Base-by-base conservation (phyloP, 2,329 filamentous ascomycete genomes). In the Pyrenochaeta sp. region DNA sequence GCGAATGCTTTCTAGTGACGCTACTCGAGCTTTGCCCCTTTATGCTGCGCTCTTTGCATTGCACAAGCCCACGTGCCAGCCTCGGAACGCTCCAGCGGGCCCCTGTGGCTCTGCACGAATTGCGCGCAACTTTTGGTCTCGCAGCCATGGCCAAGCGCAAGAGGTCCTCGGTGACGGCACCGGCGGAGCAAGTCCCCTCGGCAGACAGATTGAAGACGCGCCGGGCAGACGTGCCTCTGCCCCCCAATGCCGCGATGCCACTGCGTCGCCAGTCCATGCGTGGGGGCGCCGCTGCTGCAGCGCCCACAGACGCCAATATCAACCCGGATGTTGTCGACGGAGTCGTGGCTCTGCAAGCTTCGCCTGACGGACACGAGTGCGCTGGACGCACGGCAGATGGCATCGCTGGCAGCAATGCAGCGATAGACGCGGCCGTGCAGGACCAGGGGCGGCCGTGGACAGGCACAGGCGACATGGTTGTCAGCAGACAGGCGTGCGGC, bases 251-350 rank as follows among this genome's bases (percentile, higher is more conserved):
- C 36, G 33, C 60, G 15, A 64, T 60, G 46, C 56, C 61, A 45
- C 52, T 59, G 50, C 65, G 67, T 46, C 64, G 68, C 47, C 68
- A 69, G 56, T 60, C 68, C 12, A 61, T 64, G 21, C 68, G 69
- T 62, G 62, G 55, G 53, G 54, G 40, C 27, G 51, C 60, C 39
- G 40, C 58, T 33, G 59, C 63, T n/a, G 50, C 51, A 7, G n/a
- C n/a, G n/a, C n/a, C 35, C 23, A 68, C 59, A 9, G 72, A 76
- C 58, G 73, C 75, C 42, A 63, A 74, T 33, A 41, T 56, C 46
- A 80, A 78, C 48, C 63, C 66, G 31, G 76, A 80, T 14, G 66
- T 81, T 15, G 49, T 80, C 9, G 78, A 81, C 55, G 77, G 75
- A 4, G 68, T 75, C 4, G 67, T 72, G 53, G 77, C 79, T 11